phyloP scores from a whole-genome alignment of 2,329 filamentous ascomycete species.

The Fusarium pseudocircinatum region DNA sequence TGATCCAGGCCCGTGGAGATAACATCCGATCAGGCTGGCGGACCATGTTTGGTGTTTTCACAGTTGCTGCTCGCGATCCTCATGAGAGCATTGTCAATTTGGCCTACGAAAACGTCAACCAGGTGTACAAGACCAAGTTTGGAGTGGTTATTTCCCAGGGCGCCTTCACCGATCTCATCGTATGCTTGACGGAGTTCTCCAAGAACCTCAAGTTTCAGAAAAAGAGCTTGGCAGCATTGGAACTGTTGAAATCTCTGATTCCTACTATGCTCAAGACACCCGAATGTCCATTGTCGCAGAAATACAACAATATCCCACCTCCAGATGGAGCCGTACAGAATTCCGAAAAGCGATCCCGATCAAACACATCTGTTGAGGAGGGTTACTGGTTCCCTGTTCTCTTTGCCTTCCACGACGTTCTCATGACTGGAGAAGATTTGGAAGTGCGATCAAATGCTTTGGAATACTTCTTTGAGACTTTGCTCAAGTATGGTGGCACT shows the following conservation, averaged over 20 bases:
- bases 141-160: constrained; percentile 96
- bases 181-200: constrained; percentile 97
- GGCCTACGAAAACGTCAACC: constrained; percentile 94
- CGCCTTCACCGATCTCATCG: constrained; percentile 94
- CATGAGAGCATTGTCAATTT: constrained; percentile 97
- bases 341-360: constrained; percentile 65
- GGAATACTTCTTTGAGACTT: constrained; percentile 95
- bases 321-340: constrained; percentile 56
- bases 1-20: constrained; percentile 96
- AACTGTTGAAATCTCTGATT: constrained; percentile 92
- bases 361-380: constrained; percentile 89
- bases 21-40: constrained; percentile 98
- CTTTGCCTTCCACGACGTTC: constrained; percentile 97
- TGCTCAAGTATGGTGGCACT: constrained; percentile 88
- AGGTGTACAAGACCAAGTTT: constrained; percentile 95
- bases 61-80: constrained; percentile 90
- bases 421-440: constrained; percentile 99
- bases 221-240: constrained; percentile 95
- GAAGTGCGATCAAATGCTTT: constrained; percentile 92
- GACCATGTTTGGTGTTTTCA: constrained; percentile 99
- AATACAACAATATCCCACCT: constrained; percentile 54
- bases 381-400: constrained; percentile 99
- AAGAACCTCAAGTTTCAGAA: constrained; percentile 99
- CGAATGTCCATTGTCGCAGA: constrained; percentile 88
- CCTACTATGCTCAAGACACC: constrained; percentile 95